A percentile compares a stretch with the other conserved stretches of the same genome.
Evolutionary conservation across 306 rosid species (phyloP).

Genomic region (Pachyrhizus erosus): DNA sequence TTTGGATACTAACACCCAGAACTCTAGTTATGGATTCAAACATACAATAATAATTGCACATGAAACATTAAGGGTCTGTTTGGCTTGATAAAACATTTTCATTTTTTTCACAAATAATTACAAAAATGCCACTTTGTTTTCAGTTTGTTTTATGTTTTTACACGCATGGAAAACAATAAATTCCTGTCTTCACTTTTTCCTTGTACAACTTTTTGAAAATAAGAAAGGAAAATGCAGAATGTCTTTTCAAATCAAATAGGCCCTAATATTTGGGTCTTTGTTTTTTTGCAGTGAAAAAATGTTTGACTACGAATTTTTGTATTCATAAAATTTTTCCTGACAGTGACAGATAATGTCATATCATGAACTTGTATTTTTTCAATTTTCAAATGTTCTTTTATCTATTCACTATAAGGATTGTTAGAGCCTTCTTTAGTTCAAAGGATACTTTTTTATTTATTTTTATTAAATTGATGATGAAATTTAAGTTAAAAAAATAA

Average conservation of each 20-base stretch:
- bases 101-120: neutral
- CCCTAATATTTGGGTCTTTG: neutral
- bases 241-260: neutral
- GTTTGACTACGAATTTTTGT: neutral
- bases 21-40: conserved; percentile 15
- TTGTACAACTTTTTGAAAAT: neutral
- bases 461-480: neutral
- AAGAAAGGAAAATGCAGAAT: neutral
- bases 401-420: neutral
- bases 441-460: conserved; percentile 12
- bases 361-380: neutral
- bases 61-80: neutral
- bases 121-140: neutral
- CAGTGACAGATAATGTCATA: neutral
- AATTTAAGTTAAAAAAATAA: conserved; percentile 6
- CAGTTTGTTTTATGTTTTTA: neutral
- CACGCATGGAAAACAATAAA: neutral
- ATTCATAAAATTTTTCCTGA: neutral
- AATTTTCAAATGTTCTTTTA: conserved; percentile 2
- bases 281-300: conserved; percentile 9
- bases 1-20: conserved; percentile 18
- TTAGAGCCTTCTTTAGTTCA: conserved; percentile 10
- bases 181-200: neutral
- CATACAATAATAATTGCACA: conserved; percentile 14
- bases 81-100: neutral